Evolutionary conservation across 78 protist genomes (phyloP), one percentile per base, ranked within the genome.

Genomic region (Planoprotostelium fungivorum): DNA sequence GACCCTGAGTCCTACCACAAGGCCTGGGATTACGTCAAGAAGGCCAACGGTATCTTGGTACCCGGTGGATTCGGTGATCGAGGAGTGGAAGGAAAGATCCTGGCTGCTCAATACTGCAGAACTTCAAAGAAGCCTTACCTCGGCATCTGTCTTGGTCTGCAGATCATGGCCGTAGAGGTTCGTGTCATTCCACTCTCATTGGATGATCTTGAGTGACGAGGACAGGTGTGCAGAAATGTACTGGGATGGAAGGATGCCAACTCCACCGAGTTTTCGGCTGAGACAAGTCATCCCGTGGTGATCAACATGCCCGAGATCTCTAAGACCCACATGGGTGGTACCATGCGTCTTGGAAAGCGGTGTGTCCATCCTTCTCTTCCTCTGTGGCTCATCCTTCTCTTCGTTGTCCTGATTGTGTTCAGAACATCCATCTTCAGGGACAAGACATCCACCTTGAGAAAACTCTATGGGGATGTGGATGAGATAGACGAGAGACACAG

Each of bases 41-140:
- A 1, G 29, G 88, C 86, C 85, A 90, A 96, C 89, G 99, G 99
- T 31, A 88, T 98, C n/a, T 84, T 98, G 10, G 97, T 98, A 0
- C 99, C 99, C 28, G 99, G 99, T 37, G 99, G 99, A 36, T 99
- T 99, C 86, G 99, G 99, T 34, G 94, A 88, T 63, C 97, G 99
- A 36, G 99, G 99, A 37, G 84, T 96, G 28, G 98, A 96, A 86
- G 99, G 99, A 38, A 92, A 87, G 95, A 93, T 98, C 37, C 63
- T 35, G 0, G 97, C 99, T 0, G 97, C 96, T 31, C 29, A 91
- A 35, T 95, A 93, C 87, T 98, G 99, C 0, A 96, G 99, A 28
- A 91, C 88, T 29, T 35, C 88, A 35, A 91, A 91, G n/a, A 95
- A 88, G 87, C 99, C 99, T 1, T 98, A 86, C 88, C 86, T 97